Evolutionary conservation across 2,329 filamentous ascomycete genomes (phyloP), one percentile per base, ranked within the genome.

Genomic region (Ophiosphaerella narmari): DNA sequence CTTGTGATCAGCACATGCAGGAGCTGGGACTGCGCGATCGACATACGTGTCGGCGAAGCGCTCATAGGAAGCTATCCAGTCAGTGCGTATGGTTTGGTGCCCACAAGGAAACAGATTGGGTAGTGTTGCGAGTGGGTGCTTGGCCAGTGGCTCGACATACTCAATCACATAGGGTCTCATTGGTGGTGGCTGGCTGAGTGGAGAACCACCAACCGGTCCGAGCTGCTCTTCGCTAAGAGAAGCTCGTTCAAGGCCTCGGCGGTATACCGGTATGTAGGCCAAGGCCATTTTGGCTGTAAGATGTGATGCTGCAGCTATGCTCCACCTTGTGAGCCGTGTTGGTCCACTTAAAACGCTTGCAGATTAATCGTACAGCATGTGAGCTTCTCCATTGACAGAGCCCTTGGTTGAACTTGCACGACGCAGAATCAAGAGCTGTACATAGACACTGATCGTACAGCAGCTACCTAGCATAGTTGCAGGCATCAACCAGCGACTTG

Each of bases 121-220:
- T 52, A 24, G 11, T 49, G 36, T 41, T 49, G 45, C 35, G 56
- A 39, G 29, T 48, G 46, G 54, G 24, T 34, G 33, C 18, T 24
- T 35, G 9, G 43, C 44, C 50, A 45, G 26, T 41, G 46, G 48
- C 46, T 26, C 44, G 41, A 39, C 45, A 46, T 41, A 46, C 50
- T 24, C 43, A 44, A 56, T 49, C 21, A 35, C 16, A 34, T 33
- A 41, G 12, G 35, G 14, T 33, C 32, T 49, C 26, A 64, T 64
- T 65, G 62, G 56, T 40, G 37, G 38, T 52, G 48, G 43, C 43
- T 50, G 42, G 49, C 48, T 48, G 47, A 54, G 44, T 52, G 57
- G 44, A 55, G 37, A 44, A 39, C 41, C 43, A 49, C 38, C 12
- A 42, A 41, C 18, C 11, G 35, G 36, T 29, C 43, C 33, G 18